A percentile compares a stretch with the other conserved stretches of the same genome.
Evolutionary conservation across 2,329 filamentous ascomycete species (phyloP).

Genomic region (Orbilia javanica): DNA sequence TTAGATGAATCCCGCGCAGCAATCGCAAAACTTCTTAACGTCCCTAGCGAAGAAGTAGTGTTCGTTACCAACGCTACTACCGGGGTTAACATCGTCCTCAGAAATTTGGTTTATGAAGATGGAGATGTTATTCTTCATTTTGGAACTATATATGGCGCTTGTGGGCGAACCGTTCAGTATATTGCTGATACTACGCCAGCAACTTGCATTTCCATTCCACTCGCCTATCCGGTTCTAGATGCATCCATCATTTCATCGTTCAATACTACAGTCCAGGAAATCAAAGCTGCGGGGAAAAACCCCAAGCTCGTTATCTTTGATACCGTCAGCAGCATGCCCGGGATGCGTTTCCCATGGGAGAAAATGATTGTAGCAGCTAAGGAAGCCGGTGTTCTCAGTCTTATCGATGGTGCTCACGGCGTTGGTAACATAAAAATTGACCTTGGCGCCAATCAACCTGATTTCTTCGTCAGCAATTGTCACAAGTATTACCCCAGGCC

Average conservation of each 20-base stretch:
- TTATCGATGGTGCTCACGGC: conserved; percentile 87
- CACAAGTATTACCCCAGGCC: conserved; percentile 73
- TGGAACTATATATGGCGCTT: conserved; percentile 81
- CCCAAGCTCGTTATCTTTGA: conserved; percentile 82
- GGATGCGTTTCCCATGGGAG: conserved; percentile 83
- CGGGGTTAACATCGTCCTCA: conserved; percentile 82
- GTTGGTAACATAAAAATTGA: conserved; percentile 83
- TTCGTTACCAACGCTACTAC: conserved; percentile 86
- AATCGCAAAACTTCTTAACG: conserved; percentile 76
- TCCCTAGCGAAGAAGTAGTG: conserved; percentile 75
- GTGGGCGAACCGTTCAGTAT: conserved; percentile 79
- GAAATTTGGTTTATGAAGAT: conserved; percentile 76
- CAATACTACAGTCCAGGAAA: conserved; percentile 70
- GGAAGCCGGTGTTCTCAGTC: conserved; percentile 76
- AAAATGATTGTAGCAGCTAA: conserved; percentile 74
- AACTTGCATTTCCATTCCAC: conserved; percentile 70
- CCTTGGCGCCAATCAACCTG: conserved; percentile 75
- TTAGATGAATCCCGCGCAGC: conserved; percentile 76
- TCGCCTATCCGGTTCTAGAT: conserved; percentile 79
- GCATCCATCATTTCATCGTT: conserved; percentile 75
- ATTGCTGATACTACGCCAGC: conserved; percentile 76
- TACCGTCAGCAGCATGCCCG: conserved; percentile 81
- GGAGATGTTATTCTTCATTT: conserved; percentile 86
- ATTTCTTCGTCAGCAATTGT: conserved; percentile 88
- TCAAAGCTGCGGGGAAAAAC: conserved; percentile 72